phyloP scores from a whole-genome alignment of 805 yeast species.

The Teunomyces lycoperdinae region DNA sequence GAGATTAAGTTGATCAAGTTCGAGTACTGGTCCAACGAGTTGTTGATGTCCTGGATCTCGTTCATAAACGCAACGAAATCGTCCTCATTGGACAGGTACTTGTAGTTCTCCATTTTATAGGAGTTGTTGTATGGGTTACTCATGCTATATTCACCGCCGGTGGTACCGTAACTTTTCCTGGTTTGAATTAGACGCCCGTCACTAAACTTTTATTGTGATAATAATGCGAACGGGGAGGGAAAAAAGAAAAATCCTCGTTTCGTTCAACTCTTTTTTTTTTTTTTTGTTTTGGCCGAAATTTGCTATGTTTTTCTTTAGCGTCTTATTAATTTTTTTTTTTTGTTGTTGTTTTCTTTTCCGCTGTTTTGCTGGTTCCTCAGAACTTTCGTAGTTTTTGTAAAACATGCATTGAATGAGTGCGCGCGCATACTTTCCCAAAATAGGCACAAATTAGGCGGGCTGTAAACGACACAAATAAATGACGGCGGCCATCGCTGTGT shows the following conservation, averaged over 20 bases:
- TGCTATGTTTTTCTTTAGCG: background rate
- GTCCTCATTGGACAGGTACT: constrained; percentile 30
- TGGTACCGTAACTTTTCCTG: background rate
- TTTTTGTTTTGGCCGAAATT: background rate
- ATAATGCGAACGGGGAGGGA: background rate
- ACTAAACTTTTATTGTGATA: background rate
- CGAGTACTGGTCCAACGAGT: constrained; percentile 39
- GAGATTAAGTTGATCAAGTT: constrained; percentile 37
- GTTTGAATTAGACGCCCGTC: constrained; percentile 2
- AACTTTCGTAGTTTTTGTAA: too few species aligned
- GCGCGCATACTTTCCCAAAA: too few species aligned
- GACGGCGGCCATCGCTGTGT: too few species aligned
- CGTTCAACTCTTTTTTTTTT: background rate
- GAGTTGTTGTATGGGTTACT: constrained; percentile 33
- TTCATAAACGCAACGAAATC: constrained; percentile 46
- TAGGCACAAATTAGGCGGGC: too few species aligned
- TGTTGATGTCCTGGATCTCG: constrained; percentile 44
- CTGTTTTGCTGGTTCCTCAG: background rate
- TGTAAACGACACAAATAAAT: too few species aligned
- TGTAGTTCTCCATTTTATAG: constrained; percentile 27
- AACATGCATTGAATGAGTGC: too few species aligned
- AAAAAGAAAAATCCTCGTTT: background rate
- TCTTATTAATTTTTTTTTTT: background rate
- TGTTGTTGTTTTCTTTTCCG: background rate
- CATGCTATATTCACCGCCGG: constrained; percentile 16